Conservation (phyloP, 2,329 filamentous ascomycete genomes). For the Intubia oerlemansii region DNA sequence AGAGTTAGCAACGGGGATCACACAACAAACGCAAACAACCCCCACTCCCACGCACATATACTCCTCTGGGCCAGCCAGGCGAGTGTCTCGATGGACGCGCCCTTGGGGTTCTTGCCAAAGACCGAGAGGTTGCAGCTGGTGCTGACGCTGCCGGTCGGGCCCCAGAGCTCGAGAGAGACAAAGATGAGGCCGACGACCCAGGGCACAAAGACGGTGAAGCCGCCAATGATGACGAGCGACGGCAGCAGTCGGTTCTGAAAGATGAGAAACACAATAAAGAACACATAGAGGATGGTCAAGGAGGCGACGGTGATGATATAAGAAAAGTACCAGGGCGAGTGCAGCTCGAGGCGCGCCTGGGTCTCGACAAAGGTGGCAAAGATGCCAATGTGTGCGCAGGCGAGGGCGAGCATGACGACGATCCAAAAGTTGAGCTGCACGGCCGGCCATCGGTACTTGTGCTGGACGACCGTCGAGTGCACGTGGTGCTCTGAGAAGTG, state of each 20-base stretch:
- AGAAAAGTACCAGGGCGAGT: constrained; percentile 45
- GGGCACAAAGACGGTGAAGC: constrained; percentile 44
- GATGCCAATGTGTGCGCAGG: constrained; percentile 36
- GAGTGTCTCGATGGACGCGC: constrained; percentile 30
- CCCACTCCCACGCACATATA: constrained; percentile 35
- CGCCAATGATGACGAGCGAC: constrained; percentile 39
- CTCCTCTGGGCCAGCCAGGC: constrained; percentile 42
- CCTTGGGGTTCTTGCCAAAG: constrained; percentile 25
- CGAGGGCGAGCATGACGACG: constrained; percentile 39
- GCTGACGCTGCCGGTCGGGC: constrained; percentile 34
- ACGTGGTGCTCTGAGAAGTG: neutral
- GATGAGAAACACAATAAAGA: constrained; percentile 41
- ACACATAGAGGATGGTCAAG: constrained; percentile 45
- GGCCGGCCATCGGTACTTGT: constrained; percentile 48
- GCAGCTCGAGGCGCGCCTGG: constrained; percentile 31
- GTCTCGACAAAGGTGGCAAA: constrained; percentile 37
- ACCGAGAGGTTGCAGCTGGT: constrained; percentile 37
- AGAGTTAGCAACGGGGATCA: neutral
- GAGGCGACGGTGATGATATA: constrained; percentile 38
- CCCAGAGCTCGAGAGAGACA: constrained; percentile 40
- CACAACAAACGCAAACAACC: neutral
- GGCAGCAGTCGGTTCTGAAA: constrained; percentile 37
- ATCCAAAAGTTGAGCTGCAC: constrained; percentile 46
- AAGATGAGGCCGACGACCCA: constrained; percentile 46
- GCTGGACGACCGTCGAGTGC: constrained; percentile 8